A percentile compares a stretch with the other conserved stretches of the same genome.
Conservation (phyloP, 1,284 basidiomycete species). For the Trichosporon asahii region DNA sequence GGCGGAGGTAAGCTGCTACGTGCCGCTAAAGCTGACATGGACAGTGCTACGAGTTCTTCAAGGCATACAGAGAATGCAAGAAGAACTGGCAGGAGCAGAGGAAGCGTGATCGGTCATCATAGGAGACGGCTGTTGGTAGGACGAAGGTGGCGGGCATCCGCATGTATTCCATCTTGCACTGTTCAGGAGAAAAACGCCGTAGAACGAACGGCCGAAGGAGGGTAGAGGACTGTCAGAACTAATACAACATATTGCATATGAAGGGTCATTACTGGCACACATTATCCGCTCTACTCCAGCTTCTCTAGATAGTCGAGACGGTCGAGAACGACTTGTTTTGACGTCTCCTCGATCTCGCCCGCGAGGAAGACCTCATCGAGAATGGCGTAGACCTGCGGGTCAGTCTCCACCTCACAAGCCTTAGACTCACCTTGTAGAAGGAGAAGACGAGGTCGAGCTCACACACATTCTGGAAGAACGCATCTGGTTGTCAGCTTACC, state of each 20-base stretch:
- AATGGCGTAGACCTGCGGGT: conserved; percentile 81
- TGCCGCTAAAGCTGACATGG: not conserved
- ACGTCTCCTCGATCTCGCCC: conserved; percentile 97
- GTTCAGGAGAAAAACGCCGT: not conserved
- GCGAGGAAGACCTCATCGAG: conserved; percentile 98
- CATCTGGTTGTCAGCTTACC: conserved; percentile 59
- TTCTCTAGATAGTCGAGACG: conserved; percentile 87
- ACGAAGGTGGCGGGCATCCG: not conserved
- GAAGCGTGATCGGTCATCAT: conserved; percentile 6
- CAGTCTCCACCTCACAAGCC: not conserved
- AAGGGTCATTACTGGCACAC: not conserved
- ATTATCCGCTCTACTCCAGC: conserved; percentile 54
- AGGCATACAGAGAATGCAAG: conserved; percentile 51
- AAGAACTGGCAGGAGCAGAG: conserved; percentile 37
- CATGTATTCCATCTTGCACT: not conserved
- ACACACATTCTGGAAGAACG: conserved; percentile 98
- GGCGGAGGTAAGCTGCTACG: conserved; percentile 40
- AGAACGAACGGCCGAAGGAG: not conserved
- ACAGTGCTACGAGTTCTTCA: conserved; percentile 51
- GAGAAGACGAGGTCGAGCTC: conserved; percentile 96
- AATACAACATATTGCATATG: conserved; percentile 3
- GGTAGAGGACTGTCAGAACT: not conserved
- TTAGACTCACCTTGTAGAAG: conserved; percentile 78
- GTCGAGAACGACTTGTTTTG: conserved; percentile 87
- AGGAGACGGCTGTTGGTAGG: not conserved